These are phyloP conservation scores for Thecaphora frezii DNA, from an alignment of 1,284 basidiomycete species.

Conservation along the genomic window DNA sequence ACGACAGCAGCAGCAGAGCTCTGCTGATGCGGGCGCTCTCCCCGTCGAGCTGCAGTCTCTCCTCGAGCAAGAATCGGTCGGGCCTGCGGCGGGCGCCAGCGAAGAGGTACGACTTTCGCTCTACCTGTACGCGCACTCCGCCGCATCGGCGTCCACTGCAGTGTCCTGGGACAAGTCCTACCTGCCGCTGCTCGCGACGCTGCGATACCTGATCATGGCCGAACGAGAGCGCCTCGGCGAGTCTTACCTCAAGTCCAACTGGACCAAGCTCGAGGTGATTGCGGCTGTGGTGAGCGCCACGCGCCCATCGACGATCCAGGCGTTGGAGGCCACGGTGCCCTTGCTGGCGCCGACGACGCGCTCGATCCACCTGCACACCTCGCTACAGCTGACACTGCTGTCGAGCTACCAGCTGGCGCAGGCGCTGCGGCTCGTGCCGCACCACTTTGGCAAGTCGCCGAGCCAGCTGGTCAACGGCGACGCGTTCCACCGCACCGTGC, in stretches of 20 bases:
- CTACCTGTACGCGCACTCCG: neutral
- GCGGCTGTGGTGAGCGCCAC: conserved; percentile 18
- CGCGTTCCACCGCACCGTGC: conserved; percentile 22
- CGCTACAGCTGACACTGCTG: conserved; percentile 28
- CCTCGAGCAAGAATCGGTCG: neutral
- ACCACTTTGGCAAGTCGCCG: conserved; percentile 18
- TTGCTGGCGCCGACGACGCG: conserved; percentile 16
- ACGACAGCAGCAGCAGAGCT: conserved; percentile 4
- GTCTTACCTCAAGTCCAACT: conserved; percentile 26
- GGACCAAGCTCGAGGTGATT: conserved; percentile 25
- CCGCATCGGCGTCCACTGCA: neutral
- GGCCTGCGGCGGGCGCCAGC: neutral
- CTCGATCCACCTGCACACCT: conserved; percentile 27
- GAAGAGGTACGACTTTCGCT: neutral
- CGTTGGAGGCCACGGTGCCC: neutral
- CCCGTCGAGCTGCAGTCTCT: neutral
- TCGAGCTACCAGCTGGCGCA: conserved; percentile 28
- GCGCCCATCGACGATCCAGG: conserved; percentile 9
- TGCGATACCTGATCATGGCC: conserved; percentile 29
- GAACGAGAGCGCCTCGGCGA: conserved; percentile 28
- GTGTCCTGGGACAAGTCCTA: neutral
- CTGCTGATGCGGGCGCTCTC: too few species aligned
- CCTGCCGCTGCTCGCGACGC: neutral
- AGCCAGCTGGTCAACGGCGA: conserved; percentile 25
- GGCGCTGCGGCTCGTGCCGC: conserved; percentile 24